Evolutionary conservation across 2,329 filamentous ascomycete genomes (phyloP), one percentile per base, ranked within the genome.

Genomic region (Whalleya microplaca): DNA sequence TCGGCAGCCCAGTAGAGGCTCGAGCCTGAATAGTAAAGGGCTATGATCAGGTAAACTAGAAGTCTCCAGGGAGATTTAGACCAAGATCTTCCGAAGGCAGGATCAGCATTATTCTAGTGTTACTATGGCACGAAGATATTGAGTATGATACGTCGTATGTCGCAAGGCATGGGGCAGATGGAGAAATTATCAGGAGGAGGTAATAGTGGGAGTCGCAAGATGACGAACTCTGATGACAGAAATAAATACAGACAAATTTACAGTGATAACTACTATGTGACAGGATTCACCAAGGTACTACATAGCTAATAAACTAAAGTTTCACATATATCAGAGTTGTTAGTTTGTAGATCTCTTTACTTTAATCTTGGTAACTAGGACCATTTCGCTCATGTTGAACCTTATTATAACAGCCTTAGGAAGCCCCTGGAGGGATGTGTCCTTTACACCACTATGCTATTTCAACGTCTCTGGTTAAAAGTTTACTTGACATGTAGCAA

Each of bases 1-100:
- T 62, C 66, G 40, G 55, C 67, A 21, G 63, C 58, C 47, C 65
- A 67, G 59, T 71, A 64, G 58, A 3, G 8, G 14, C 14, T 37
- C 10, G 10, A 12, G 8, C 10, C 14, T 14, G 14, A 12, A 37
- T 12, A 27, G 10, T 37, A 14, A 16, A 37, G 14, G 32, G 10
- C 32, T 37, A 37, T 16, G 32, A 12, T 37, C 14, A 37, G 14
- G 14, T 37, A 12, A 16, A 37, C 10, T 37, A 14, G 23, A 37
- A 16, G 32, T 16, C 5, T 37, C 7, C 10, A 37, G 4, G 9
- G 14, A 37, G 5, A 16, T 37, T 37, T 16, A 37, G 32, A 12
- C 10, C 14, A 9, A 27, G 23, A 27, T 16, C 4, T 12, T 16
- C 10, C 14, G 32, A 16, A 37, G 14, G 32, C 14, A 37, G 32